Percentiles rank a stretch among this genome's conserved stretches.
Conservation (phyloP, 2,329 filamentous ascomycete genomes). For the Akanthomyces muscarius region DNA sequence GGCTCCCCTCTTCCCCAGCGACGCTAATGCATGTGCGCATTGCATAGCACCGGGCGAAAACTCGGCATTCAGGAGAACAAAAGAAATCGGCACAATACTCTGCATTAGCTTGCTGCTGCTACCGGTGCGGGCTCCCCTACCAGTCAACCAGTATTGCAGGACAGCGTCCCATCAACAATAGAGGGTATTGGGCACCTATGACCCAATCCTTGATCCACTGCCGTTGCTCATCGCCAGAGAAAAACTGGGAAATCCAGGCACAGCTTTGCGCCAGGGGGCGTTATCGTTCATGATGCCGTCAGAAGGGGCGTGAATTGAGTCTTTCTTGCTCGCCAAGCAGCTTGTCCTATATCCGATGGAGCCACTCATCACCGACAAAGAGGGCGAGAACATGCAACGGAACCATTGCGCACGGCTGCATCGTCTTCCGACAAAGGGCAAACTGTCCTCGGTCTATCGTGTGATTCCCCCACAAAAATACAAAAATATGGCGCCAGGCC, state of each 20-base stretch:
- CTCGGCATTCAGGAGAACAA: background rate
- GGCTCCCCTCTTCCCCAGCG: background rate
- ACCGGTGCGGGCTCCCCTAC: background rate
- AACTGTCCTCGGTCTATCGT: background rate
- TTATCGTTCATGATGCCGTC: background rate
- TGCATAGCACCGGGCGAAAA: background rate
- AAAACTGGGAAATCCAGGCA: background rate
- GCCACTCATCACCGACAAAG: background rate
- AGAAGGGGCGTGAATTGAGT: background rate
- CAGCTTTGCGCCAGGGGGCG: background rate
- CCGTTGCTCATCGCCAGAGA: background rate
- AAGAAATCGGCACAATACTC: background rate
- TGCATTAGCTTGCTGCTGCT: background rate
- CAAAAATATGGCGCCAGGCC: background rate
- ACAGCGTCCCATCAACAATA: background rate
- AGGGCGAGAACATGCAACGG: background rate
- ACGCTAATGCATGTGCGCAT: slow-evolving; percentile 2
- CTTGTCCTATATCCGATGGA: background rate
- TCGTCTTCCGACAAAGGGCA: background rate
- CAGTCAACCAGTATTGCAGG: background rate
- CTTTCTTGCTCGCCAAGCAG: too few species aligned
- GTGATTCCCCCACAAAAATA: slow-evolving; percentile 9
- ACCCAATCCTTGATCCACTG: background rate
- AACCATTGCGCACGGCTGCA: background rate
- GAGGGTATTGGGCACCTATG: background rate